Evolutionary conservation across 495 filamentous ascomycete species (phyloP), one percentile per base, ranked within the genome.

Genomic region (Chaetomium tenue): DNA sequence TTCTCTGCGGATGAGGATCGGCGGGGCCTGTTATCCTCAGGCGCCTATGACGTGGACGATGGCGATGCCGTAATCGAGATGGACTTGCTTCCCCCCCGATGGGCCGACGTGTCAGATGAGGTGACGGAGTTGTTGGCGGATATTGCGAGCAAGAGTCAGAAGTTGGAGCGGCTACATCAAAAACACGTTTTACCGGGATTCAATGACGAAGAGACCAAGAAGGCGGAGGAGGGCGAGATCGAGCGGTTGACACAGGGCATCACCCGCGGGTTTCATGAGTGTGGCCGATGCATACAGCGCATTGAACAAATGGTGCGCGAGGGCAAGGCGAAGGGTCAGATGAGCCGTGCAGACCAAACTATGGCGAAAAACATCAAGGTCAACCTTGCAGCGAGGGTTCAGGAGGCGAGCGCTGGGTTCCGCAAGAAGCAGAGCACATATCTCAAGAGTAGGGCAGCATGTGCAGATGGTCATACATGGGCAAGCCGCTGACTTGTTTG

Each of bases 341-440:
- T 94, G 61, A 92, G 81, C 64, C 86, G 81, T 66, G 90, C 88
- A 39, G 94, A 98, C 73, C 93, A 94, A 78, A 91, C 87, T 8
- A 97, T 98, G 92, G 93, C 92, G 44, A 90, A 85, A 78, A 98
- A 98, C 75, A 91, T 98, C 64, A 91, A 96, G 75, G 90, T 96
- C 52, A 91, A 88, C 47, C 83, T 98, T 50, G 94, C 94, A 2
- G 79, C 89, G 11, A 80, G 91, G 61, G 92, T 98, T 1, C 92
- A 97, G 76, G 95, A 98, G 66, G 87, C 89, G n/a, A 96, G 91
- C 78, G 89, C 93, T 13, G 81, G 84, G 60, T 98, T 98, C 72
- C 82, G 94, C 60, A 98, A 96, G 82, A 97, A 97, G 78, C 94
- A 98, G 78, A 92, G 92, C 75, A 90, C 88, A 48, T 98, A 98